Base-by-base conservation (phyloP, 2,329 filamentous ascomycete species). In the Alternaria brassicae region DNA sequence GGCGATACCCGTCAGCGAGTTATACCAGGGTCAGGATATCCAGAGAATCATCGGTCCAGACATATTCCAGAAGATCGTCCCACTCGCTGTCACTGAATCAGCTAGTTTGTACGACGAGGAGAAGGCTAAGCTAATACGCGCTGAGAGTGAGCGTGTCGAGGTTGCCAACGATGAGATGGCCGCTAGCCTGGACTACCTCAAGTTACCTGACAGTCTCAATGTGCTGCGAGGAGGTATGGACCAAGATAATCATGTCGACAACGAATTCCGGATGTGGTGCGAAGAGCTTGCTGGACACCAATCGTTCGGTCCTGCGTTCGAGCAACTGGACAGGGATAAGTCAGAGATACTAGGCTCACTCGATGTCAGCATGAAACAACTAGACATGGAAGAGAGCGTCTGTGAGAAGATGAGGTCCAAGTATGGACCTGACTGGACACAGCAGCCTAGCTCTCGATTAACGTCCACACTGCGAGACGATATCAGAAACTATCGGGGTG, bases 331-430 rank as follows among this genome's bases (percentile, higher is more conserved):
- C 63, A 84, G 87, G 25, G 91, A 95, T 69, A 96, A 94, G 77
- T 86, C 91, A 17, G 84, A 86, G 1, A 91, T 97, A 12, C 77
- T 92, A 25, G 83, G 84, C 3, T 86, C 88, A 3, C 78, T 99
- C 56, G 93, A 97, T 56, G 87, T 86, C 57, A 92, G 92, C 69
- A 88, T 89, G 55, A 96, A 96, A 76, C 91, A 96, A 71, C 81
- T 99, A 40, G 95, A 99, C 68, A 93, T 95, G 88, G 95, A 99
- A 77, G 96, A 98, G 80, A 96, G 92, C 56, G 92, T 98, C 0
- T 99, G 95, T 76, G 95, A 99, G 78, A 99, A 98, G 83, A 99
- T 99, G 95, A 88, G 95, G 45, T 96, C 93, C 12, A 99, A 99
- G 77, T 98, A 98, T 75, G 93, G 94, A 55, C 86, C 85, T 27